phyloP scores from a whole-genome alignment of 495 filamentous ascomycete genomes.

The Penicillium pulvis region DNA sequence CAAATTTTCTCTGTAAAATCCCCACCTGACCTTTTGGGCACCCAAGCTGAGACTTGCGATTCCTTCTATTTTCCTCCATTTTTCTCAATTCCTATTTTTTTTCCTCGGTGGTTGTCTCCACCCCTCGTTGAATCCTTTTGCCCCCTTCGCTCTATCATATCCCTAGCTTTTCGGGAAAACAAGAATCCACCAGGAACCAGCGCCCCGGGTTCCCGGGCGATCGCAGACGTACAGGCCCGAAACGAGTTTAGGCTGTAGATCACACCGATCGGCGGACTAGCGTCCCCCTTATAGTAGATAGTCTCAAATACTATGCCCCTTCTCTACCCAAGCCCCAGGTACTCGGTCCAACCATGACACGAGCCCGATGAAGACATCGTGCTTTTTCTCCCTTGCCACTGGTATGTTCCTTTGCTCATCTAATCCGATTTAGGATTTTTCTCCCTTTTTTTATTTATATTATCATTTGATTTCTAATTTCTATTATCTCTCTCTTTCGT shows the following conservation, averaged over 20 bases:
- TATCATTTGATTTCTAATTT: not conserved
- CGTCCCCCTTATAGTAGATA: slow-evolving; percentile 15
- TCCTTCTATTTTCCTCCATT: not conserved
- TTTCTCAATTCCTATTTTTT: not conserved
- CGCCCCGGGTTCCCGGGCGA: slow-evolving; percentile 32
- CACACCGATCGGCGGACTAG: slow-evolving; percentile 19
- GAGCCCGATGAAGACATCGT: slow-evolving; percentile 17
- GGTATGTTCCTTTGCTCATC: slow-evolving; percentile 10
- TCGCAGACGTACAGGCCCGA: slow-evolving; percentile 22
- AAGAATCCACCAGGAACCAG: slow-evolving; percentile 27
- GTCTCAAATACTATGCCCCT: slow-evolving; percentile 20
- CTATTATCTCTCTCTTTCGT: slow-evolving; percentile 1
- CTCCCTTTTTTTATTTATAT: not conserved
- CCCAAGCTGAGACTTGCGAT: not conserved
- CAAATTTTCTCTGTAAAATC: not conserved
- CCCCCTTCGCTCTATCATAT: not conserved
- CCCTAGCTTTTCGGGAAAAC: slow-evolving; percentile 9
- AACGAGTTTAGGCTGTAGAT: slow-evolving; percentile 31
- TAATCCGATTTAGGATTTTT: not conserved
- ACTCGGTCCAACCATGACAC: slow-evolving; percentile 16
- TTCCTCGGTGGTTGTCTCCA: not conserved
- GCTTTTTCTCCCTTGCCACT: slow-evolving; percentile 8
- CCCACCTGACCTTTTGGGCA: not conserved
- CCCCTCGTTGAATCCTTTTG: not conserved
- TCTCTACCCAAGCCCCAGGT: slow-evolving; percentile 14